Evolutionary conservation across 805 yeast species (phyloP).

Genomic region (Sugiyamaella chiloensis): DNA sequence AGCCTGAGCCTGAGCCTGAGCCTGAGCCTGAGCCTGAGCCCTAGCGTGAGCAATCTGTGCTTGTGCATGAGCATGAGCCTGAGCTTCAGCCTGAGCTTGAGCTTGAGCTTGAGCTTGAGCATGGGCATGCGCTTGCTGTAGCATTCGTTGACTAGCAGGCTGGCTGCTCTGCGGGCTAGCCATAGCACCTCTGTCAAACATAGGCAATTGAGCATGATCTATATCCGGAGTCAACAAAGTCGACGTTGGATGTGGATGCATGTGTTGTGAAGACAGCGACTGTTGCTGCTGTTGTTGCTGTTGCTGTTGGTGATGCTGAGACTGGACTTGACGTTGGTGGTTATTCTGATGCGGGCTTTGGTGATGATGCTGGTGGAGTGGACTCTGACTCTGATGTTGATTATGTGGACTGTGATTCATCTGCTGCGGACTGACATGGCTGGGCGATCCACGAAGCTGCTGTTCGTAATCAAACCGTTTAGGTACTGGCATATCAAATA

Average conservation of each 20-base stretch:
- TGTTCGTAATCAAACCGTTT: slow-evolving; percentile 15
- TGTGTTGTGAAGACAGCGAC: slow-evolving; percentile 3
- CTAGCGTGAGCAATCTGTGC: too few relatives aligned
- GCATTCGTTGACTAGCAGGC: too few relatives aligned
- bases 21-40: too few relatives aligned
- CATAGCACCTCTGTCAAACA: slow-evolving; percentile 2
- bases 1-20: too few relatives aligned
- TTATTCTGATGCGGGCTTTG: slow-evolving; percentile 1
- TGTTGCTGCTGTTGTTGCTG: slow-evolving; percentile 10
- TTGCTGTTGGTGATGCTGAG: slow-evolving; percentile 4
- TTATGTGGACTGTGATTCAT: slow-evolving; percentile 1
- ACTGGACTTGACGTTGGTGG: slow-evolving; percentile 10
- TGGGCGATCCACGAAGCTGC: too few relatives aligned
- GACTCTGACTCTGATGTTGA: slow-evolving; percentile 3
- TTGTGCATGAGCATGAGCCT: too few relatives aligned
- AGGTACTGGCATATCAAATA: background rate
- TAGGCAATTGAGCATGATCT: slow-evolving; percentile 10
- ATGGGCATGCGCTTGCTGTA: slow-evolving; percentile 5
- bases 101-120: too few relatives aligned
- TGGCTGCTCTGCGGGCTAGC: background rate
- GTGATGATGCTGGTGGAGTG: slow-evolving; percentile 6
- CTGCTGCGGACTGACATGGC: too few relatives aligned
- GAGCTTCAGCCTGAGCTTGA: too few relatives aligned
- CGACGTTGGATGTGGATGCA: background rate
- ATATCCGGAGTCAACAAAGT: slow-evolving; percentile 12